These are phyloP conservation scores for Euphorbia peplus DNA, from an alignment of 345 rosid genomes.

Conservation along the genomic window DNA sequence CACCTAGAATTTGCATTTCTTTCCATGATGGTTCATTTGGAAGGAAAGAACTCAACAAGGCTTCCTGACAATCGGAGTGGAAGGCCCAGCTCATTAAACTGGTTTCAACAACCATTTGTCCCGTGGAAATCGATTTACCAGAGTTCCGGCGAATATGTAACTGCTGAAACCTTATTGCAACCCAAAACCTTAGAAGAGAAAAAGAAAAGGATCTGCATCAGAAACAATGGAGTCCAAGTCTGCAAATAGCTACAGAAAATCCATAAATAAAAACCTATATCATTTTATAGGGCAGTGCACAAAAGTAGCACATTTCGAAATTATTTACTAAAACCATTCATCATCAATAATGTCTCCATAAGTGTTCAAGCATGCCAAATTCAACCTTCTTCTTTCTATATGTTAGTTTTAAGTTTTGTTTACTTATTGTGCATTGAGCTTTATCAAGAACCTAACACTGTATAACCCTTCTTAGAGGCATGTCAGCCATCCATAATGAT, in stretches of 20 bases:
- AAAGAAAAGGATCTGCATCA: constrained; percentile 12
- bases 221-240: constrained; percentile 8
- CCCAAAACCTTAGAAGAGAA: constrained; percentile 73
- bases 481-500: neutral
- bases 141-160: constrained; percentile 46
- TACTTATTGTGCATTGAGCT: neutral
- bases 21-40: constrained; percentile 80
- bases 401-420: neutral
- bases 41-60: constrained; percentile 53
- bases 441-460: neutral
- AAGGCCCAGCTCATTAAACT: constrained; percentile 78
- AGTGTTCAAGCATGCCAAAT: neutral
- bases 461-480: neutral
- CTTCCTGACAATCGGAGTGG: constrained; percentile 92
- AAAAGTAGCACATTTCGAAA: neutral
- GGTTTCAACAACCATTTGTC: constrained; percentile 62
- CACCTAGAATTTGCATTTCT: constrained; percentile 75
- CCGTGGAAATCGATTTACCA: constrained; percentile 58
- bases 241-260: neutral
- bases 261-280: neutral
- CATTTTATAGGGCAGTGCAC: neutral
- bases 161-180: constrained; percentile 67
- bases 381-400: neutral
- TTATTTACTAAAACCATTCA: neutral
- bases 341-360: neutral